These are phyloP conservation scores for Neofusicoccum parvum DNA, from an alignment of 2,329 filamentous ascomycete species.

Conservation along the genomic window DNA sequence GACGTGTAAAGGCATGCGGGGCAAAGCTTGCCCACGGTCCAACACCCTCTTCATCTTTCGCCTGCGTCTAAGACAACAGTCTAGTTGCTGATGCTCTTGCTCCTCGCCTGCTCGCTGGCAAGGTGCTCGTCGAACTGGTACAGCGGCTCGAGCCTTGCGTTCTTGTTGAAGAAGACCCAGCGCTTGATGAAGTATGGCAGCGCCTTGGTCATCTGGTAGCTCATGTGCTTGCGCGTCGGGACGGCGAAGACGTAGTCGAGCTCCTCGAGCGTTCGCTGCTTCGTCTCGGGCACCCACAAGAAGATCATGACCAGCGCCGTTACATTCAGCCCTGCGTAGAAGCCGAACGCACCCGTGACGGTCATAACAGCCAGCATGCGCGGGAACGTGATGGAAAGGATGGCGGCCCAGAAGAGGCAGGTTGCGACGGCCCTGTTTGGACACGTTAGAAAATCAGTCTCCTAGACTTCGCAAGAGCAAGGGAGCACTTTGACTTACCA, in stretches of 20 bases:
- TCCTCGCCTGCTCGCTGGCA: conserved; percentile 10
- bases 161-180: conserved; percentile 44
- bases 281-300: conserved; percentile 56
- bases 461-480: not conserved
- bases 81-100: conserved; percentile 14
- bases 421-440: conserved; percentile 59
- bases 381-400: conserved; percentile 66
- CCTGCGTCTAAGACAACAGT: too few relatives aligned
- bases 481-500: conserved; percentile 38
- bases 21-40: too few relatives aligned
- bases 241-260: conserved; percentile 55
- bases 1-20: too few relatives aligned
- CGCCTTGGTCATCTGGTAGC: conserved; percentile 42
- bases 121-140: conserved; percentile 38
- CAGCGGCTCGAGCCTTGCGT: conserved; percentile 34
- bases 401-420: conserved; percentile 61
- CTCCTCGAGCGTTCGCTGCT: conserved; percentile 52
- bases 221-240: conserved; percentile 43
- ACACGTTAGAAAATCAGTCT: not conserved
- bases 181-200: conserved; percentile 52
- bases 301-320: conserved; percentile 66
- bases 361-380: conserved; percentile 56
- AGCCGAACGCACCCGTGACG: conserved; percentile 60
- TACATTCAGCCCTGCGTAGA: conserved; percentile 64
- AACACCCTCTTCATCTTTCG: too few relatives aligned